These are phyloP conservation scores for Silene noctiflora DNA, from an alignment of 179 eudicot species.

Conservation along the genomic window DNA sequence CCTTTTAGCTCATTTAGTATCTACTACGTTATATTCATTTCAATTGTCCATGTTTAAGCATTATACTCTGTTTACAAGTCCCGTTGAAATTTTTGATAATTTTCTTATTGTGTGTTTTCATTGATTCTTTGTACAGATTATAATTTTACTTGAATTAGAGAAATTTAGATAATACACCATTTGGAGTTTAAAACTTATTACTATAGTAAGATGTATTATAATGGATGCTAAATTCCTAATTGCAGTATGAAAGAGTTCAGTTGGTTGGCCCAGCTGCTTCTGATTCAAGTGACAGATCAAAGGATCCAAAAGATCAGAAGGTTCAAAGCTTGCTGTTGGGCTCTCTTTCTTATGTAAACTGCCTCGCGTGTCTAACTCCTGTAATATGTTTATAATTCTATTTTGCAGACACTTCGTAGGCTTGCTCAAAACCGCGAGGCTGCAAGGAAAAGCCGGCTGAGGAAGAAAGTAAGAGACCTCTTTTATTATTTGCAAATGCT, in stretches of 20 bases:
- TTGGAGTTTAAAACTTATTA: background rate
- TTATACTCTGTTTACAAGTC: background rate
- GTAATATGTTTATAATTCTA: constrained; percentile 13
- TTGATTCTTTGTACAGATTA: background rate
- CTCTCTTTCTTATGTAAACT: constrained; percentile 5
- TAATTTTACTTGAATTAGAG: background rate
- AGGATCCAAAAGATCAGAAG: constrained; percentile 88
- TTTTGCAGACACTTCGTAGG: constrained; percentile 85
- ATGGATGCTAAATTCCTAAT: constrained; percentile 5
- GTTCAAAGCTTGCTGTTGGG: constrained; percentile 30
- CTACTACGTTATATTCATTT: background rate
- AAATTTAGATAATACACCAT: background rate
- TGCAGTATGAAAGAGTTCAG: constrained; percentile 60
- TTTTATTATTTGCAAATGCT: constrained; percentile 6
- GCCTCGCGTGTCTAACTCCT: constrained; percentile 4
- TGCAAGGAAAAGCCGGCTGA: constrained; percentile 90
- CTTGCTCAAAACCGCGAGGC: constrained; percentile 99
- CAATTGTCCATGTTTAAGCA: background rate
- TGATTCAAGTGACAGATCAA: constrained; percentile 81
- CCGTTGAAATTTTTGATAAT: background rate
- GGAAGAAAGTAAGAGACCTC: constrained; percentile 66
- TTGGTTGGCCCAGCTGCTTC: constrained; percentile 51
- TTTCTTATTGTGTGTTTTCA: background rate
- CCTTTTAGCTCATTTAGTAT: background rate
- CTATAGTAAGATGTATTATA: constrained; percentile 6